phyloP scores from a whole-genome alignment of 1,284 basidiomycete genomes.

The Volvariella volvacea region DNA sequence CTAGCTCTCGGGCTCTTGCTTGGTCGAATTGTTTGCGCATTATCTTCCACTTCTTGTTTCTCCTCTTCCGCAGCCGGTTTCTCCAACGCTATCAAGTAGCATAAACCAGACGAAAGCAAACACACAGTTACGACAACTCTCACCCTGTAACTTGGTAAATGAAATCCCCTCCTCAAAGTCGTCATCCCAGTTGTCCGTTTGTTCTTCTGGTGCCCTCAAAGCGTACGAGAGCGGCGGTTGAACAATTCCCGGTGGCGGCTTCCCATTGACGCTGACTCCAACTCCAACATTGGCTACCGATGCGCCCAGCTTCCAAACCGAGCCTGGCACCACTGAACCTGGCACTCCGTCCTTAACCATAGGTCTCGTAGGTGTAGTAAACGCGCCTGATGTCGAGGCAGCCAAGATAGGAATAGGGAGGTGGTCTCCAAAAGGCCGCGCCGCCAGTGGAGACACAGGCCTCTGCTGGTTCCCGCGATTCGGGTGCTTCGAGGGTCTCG shows the following conservation, averaged over 20 bases:
- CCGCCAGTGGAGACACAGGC: constrained; percentile 7
- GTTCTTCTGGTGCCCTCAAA: constrained; percentile 70
- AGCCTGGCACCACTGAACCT: constrained; percentile 11
- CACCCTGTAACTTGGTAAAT: constrained; percentile 77
- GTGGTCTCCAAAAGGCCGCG: constrained; percentile 21
- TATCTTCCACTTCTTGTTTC: constrained; percentile 60
- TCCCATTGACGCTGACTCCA: too few species aligned
- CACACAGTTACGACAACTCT: constrained; percentile 8
- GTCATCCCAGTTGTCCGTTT: constrained; percentile 95
- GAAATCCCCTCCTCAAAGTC: constrained; percentile 95
- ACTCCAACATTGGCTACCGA: constrained; percentile 26
- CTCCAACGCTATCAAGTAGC: constrained; percentile 44
- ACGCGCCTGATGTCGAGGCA: constrained; percentile 4
- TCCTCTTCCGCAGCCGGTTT: constrained; percentile 55
- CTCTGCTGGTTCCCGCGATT: constrained; percentile 29
- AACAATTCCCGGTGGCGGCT: constrained; percentile 35
- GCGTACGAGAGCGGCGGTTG: constrained; percentile 46
- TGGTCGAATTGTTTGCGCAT: constrained; percentile 72
- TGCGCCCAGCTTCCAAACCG: constrained; percentile 25
- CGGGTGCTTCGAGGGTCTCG: constrained; percentile 58
- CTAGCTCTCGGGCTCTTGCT: constrained; percentile 55
- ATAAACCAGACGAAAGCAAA: constrained; percentile 5
- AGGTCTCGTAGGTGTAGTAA: constrained; percentile 7
- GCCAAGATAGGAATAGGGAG: constrained; percentile 10
- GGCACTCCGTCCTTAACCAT: background rate